Base-by-base conservation (phyloP, 2,329 filamentous ascomycete genomes). In the Beauveria sp. region DNA sequence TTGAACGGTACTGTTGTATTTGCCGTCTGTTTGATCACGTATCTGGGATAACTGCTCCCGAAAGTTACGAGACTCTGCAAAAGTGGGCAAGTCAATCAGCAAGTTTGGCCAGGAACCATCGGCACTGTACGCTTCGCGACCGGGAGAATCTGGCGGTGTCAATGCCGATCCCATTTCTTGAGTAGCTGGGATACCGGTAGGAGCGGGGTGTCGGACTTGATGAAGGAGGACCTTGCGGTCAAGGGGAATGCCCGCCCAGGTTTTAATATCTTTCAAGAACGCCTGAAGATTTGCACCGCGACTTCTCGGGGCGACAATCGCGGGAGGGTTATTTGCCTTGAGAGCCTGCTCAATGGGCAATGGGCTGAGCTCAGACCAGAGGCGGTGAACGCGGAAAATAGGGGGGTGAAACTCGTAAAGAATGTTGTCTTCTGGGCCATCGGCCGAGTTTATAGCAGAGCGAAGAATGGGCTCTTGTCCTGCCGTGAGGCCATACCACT, bases 321-420 rank as follows among this genome's bases (percentile, higher is more conserved):
- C 86, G 5, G 83, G 76, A 18, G 83, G 82, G 43, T 83, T 80
- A 60, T 76, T 82, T 12, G 86, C 83, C 68, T 87, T 86, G 61
- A 88, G 74, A 1, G 80, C 75, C 68, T 87, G 82, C 43, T 84
- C 77, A 54, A 83, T 77, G 6, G 80, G 77, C 24, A 85, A 74
- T 1, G 83, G 81, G 65, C 80, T 86, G 57, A 80, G 75, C 20
- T 81, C 77, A 3, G 84, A 84, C 71, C 86, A 87, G 1, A 98
- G 79, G 66, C 93, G 91, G 70, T 96, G 86, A 63, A 98, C 80
- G 1, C 87, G 91, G 72, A 97, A 90, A 49, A 96, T 81, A 0
- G 91, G 91, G 5, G 93, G 95, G 68, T 92, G 86, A 46, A 91
- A 79, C 74, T 98, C 95, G 72, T 89, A 96, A 67, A 89, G 79